Percentiles rank a stretch among this genome's conserved stretches.
Evolutionary conservation across 352 stramenopile species (phyloP).

Genomic region (Peronospora belbahrii): DNA sequence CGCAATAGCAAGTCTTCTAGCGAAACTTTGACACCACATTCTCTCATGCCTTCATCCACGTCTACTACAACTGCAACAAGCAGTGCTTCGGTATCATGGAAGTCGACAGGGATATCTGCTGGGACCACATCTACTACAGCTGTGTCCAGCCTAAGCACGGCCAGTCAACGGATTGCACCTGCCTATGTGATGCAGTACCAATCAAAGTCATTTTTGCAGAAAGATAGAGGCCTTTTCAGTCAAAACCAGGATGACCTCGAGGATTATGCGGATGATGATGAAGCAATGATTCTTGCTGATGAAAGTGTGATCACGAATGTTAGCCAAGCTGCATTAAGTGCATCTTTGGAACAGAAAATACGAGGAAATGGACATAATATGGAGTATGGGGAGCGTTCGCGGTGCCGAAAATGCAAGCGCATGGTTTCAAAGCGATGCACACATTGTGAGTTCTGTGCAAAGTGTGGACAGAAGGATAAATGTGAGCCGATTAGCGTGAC

Average conservation of each 20-base stretch:
- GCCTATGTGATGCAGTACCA: constrained; percentile 62
- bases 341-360: constrained; percentile 71
- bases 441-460: constrained; percentile 56
- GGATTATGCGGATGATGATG: constrained; percentile 62
- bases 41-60: constrained; percentile 16
- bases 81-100: constrained; percentile 10
- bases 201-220: constrained; percentile 63
- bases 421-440: constrained; percentile 75
- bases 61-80: constrained; percentile 11
- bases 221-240: constrained; percentile 21
- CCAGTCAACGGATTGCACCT: constrained; percentile 11
- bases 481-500: constrained; percentile 35
- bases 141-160: constrained; percentile 10
- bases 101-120: constrained; percentile 6
- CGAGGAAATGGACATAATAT: constrained; percentile 56
- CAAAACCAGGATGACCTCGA: constrained; percentile 45
- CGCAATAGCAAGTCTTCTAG: constrained; percentile 6
- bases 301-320: constrained; percentile 76
- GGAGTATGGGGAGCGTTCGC: constrained; percentile 58
- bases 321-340: constrained; percentile 51
- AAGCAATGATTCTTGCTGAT: constrained; percentile 40
- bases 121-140: constrained; percentile 8
- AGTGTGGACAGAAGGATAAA: constrained; percentile 63
- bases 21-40: constrained; percentile 15
- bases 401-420: constrained; percentile 56